Percentiles rank a stretch among this genome's conserved stretches.
Conservation (phyloP, 1,284 basidiomycete species). For the Ustilago curta region DNA sequence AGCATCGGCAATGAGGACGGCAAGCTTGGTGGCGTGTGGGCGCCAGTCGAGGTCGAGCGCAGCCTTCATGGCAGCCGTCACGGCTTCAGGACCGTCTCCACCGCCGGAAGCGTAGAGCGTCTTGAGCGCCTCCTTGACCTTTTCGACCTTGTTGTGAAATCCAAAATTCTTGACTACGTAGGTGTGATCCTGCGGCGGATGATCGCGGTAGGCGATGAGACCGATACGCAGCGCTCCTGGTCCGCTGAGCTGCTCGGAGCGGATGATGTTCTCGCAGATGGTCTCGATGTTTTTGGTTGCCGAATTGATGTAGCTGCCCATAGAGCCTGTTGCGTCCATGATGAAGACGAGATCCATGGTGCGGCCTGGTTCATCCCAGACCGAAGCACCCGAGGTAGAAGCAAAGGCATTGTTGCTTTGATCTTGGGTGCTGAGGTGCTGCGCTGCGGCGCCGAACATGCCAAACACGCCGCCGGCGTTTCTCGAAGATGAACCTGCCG, state of each 20-base stretch:
- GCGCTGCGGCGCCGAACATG: constrained; percentile 63
- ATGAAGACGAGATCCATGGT: constrained; percentile 67
- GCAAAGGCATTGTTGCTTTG: constrained; percentile 14
- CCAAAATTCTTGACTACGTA: constrained; percentile 87
- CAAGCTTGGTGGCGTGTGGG: constrained; percentile 88
- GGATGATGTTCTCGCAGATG: constrained; percentile 95
- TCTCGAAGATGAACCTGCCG: constrained; percentile 31
- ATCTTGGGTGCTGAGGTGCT: constrained; percentile 44
- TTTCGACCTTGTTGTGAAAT: constrained; percentile 89
- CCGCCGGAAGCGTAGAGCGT: constrained; percentile 88
- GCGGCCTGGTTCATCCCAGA: constrained; percentile 42
- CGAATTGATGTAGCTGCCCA: constrained; percentile 67
- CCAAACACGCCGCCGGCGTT: constrained; percentile 47
- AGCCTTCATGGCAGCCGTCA: constrained; percentile 91
- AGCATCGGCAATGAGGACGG: constrained; percentile 85
- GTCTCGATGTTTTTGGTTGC: constrained; percentile 98
- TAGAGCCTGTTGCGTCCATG: constrained; percentile 68
- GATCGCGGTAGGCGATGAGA: constrained; percentile 75
- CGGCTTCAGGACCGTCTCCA: constrained; percentile 97
- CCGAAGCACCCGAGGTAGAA: constrained; percentile 21
- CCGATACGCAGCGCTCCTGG: constrained; percentile 80
- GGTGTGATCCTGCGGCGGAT: constrained; percentile 66
- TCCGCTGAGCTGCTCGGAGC: constrained; percentile 87
- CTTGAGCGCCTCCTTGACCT: constrained; percentile 86
- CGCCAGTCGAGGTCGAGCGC: constrained; percentile 80